phyloP scores from a whole-genome alignment of 1,139 yeast species.

The Yamadazyma trypodendri region DNA sequence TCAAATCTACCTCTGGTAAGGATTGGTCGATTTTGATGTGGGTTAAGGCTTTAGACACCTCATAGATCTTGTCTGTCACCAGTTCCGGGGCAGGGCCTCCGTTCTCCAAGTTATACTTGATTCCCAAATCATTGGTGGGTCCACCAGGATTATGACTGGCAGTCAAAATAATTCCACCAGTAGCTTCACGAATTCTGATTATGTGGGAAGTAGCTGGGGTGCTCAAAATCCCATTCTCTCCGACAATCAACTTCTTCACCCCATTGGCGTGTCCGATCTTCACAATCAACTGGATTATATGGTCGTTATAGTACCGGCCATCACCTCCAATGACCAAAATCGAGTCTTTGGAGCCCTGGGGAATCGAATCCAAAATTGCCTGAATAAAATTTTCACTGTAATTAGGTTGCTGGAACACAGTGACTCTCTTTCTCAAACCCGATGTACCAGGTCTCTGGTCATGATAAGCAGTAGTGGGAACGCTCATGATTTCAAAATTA shows the following conservation, averaged over 20 bases:
- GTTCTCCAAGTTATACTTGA: conserved; percentile 89
- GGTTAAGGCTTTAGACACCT: conserved; percentile 57
- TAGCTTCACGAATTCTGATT: conserved; percentile 72
- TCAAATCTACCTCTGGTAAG: conserved; percentile 61
- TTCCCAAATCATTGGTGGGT: conserved; percentile 87
- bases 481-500: conserved; percentile 16
- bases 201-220: conserved; percentile 97
- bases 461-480: conserved; percentile 68
- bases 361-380: conserved; percentile 80
- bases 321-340: conserved; percentile 94
- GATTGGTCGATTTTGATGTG: conserved; percentile 54
- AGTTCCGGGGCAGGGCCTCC: conserved; percentile 99
- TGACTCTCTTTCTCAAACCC: conserved; percentile 89
- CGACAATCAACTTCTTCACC: conserved; percentile 78
- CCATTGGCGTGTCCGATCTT: conserved; percentile 90
- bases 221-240: conserved; percentile 82
- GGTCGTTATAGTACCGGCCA: conserved; percentile 88
- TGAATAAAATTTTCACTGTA: conserved; percentile 95
- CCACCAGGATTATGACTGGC: conserved; percentile 99
- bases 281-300: conserved; percentile 77
- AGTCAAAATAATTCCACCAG: conserved; percentile 95
- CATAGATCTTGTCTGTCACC: conserved; percentile 85
- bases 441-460: conserved; percentile 99
- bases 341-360: conserved; percentile 77
- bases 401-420: conserved; percentile 73